phyloP scores from a whole-genome alignment of 768 basidiomycete species.

The Tylopilus sp. region DNA sequence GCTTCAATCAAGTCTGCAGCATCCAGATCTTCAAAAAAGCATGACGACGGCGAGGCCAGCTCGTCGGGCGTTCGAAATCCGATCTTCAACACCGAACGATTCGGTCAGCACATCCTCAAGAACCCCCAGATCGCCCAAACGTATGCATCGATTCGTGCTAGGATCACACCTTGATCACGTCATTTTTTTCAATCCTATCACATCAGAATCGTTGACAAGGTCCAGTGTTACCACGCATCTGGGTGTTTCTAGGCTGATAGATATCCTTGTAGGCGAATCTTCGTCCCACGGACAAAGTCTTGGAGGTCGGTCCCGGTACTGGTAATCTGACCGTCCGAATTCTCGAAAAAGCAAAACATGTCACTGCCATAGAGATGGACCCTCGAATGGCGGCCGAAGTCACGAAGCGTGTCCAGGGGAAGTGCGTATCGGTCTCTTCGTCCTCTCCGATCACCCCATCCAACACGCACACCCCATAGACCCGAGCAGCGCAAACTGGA shows the following conservation, averaged over 20 bases:
- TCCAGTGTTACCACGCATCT: conserved; percentile 14
- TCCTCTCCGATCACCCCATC: not conserved
- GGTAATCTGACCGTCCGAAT: conserved; percentile 95
- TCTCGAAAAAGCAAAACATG: conserved; percentile 87
- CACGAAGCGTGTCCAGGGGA: conserved; percentile 95
- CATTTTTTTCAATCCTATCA: not conserved
- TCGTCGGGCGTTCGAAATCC: conserved; percentile 65
- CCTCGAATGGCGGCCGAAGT: conserved; percentile 99
- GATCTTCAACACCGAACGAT: conserved; percentile 91
- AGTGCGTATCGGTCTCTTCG: conserved; percentile 56
- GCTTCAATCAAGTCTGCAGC: conserved; percentile 47
- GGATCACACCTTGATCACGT: conserved; percentile 12
- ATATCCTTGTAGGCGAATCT: conserved; percentile 66
- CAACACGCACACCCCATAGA: conserved; percentile 39
- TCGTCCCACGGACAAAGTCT: conserved; percentile 90
- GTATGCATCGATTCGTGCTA: conserved; percentile 44
- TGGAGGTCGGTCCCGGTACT: conserved; percentile 97
- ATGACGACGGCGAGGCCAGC: conserved; percentile 37
- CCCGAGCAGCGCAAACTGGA: conserved; percentile 95
- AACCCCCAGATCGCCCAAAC: conserved; percentile 89
- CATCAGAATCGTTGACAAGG: conserved; percentile 61
- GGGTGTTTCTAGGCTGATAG: conserved; percentile 3
- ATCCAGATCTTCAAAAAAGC: conserved; percentile 33
- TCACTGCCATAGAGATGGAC: conserved; percentile 95
- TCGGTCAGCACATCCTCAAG: conserved; percentile 97